These are phyloP conservation scores for Dothideomycetes sp. DNA, from an alignment of 2,329 filamentous ascomycete genomes.

Conservation along the genomic window DNA sequence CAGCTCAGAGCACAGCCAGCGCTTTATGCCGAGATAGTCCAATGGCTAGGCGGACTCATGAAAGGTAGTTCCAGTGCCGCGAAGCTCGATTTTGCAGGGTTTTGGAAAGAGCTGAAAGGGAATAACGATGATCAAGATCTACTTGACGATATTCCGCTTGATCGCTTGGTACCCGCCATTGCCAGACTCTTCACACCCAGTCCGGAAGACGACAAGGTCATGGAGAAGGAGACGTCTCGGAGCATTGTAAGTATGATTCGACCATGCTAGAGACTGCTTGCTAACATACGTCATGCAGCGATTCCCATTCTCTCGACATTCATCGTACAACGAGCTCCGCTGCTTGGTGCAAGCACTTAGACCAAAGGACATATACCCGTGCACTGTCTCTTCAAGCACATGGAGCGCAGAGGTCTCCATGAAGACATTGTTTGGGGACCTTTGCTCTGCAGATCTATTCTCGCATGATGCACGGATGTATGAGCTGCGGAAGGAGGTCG, in stretches of 20 bases:
- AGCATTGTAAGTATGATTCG: slow-evolving; percentile 19
- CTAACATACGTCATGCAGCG: slow-evolving; percentile 22
- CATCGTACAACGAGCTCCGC: slow-evolving; percentile 71
- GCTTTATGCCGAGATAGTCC: slow-evolving; percentile 23
- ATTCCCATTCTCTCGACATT: slow-evolving; percentile 85
- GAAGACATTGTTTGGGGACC: slow-evolving; percentile 55
- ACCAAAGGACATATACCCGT: slow-evolving; percentile 71
- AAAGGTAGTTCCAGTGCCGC: slow-evolving; percentile 14
- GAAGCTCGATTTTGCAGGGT: slow-evolving; percentile 11
- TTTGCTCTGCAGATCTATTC: slow-evolving; percentile 53
- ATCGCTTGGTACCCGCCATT: slow-evolving; percentile 19
- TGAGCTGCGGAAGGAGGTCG: slow-evolving; percentile 14
- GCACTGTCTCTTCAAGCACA: slow-evolving; percentile 50
- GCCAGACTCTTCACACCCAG: slow-evolving; percentile 18
- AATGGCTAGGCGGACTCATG: slow-evolving; percentile 18
- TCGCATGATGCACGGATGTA: slow-evolving; percentile 55
- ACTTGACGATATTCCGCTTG: slow-evolving; percentile 20
- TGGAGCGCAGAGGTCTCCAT: slow-evolving; percentile 61
- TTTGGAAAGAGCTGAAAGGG: slow-evolving; percentile 7
- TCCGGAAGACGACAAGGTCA: slow-evolving; percentile 12
- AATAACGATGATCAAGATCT: slow-evolving; percentile 8
- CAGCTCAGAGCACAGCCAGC: slow-evolving; percentile 25
- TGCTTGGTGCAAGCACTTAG: slow-evolving; percentile 55
- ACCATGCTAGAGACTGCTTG: too few relatives aligned
- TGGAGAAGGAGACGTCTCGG: slow-evolving; percentile 11